Conservation (phyloP, 2,329 filamentous ascomycete species). For the Davidsoniella virescens region DNA sequence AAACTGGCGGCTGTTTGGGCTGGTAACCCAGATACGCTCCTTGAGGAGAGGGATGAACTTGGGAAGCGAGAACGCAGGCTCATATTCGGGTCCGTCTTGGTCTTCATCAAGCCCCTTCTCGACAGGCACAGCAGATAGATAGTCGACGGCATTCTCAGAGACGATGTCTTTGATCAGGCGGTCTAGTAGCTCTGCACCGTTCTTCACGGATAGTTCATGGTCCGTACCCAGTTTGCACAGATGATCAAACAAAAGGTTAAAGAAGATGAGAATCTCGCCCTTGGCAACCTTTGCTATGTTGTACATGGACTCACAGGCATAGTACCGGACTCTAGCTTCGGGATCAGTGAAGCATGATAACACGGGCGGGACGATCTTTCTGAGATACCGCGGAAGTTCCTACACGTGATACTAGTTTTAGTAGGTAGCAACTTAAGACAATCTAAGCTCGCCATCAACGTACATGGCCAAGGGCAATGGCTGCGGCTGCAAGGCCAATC, state of each 20-base stretch:
- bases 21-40: conserved; percentile 85
- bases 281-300: conserved; percentile 99
- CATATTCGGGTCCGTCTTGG: conserved; percentile 28
- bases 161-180: conserved; percentile 93
- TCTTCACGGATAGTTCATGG: conserved; percentile 93
- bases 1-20: conserved; percentile 88
- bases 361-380: conserved; percentile 89
- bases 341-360: conserved; percentile 96
- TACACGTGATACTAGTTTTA: conserved; percentile 4
- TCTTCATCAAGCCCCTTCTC: conserved; percentile 28
- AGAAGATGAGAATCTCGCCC: conserved; percentile 90
- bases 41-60: conserved; percentile 86
- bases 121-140: conserved; percentile 72
- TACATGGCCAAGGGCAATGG: conserved; percentile 85
- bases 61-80: conserved; percentile 68
- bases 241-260: conserved; percentile 96
- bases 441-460: conserved; percentile 22
- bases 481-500: conserved; percentile 87
- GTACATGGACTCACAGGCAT: conserved; percentile 99
- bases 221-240: conserved; percentile 93
- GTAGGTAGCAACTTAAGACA: not conserved
- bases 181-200: conserved; percentile 88
- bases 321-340: conserved; percentile 92
- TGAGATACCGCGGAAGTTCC: conserved; percentile 82
- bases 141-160: conserved; percentile 83